phyloP scores from a whole-genome alignment of 2,329 filamentous ascomycete species.

The Xylariaceae sp. region DNA sequence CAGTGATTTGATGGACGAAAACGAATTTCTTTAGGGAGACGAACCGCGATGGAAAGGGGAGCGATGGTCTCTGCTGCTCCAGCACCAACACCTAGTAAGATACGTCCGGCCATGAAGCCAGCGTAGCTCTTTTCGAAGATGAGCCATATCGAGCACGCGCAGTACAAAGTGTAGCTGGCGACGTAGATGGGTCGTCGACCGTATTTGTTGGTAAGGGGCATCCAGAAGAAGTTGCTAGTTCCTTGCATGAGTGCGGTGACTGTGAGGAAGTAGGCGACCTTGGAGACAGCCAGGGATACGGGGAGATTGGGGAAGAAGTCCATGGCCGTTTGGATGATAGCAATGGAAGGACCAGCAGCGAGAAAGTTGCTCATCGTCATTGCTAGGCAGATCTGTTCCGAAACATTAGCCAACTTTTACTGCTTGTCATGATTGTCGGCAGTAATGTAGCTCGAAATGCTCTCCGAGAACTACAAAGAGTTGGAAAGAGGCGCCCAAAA shows the following conservation, averaged over 20 bases:
- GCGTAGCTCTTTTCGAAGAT: constrained; percentile 37
- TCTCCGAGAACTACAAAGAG: too few species aligned
- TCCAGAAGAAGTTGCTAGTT: constrained; percentile 42
- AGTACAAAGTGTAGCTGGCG: constrained; percentile 39
- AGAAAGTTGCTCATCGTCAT: constrained; percentile 55
- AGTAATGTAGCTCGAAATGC: too few species aligned
- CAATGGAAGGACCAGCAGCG: constrained; percentile 48
- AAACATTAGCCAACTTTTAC: too few species aligned
- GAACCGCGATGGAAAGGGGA: constrained; percentile 19
- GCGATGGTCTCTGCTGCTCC: constrained; percentile 48
- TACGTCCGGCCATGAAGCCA: constrained; percentile 41
- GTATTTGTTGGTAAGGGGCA: constrained; percentile 41
- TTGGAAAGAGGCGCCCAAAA: too few species aligned
- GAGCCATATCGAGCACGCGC: constrained; percentile 37
- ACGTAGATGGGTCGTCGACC: constrained; percentile 39
- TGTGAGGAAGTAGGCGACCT: constrained; percentile 50
- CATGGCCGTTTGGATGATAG: constrained; percentile 41
- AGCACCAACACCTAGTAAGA: constrained; percentile 48
- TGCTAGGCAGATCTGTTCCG: constrained; percentile 47
- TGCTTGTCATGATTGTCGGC: too few species aligned
- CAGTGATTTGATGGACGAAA: not conserved
- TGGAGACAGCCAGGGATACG: constrained; percentile 32
- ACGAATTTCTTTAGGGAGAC: not conserved
- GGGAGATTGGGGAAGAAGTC: constrained; percentile 40
- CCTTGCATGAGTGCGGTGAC: constrained; percentile 46